Conservation (phyloP, 2,329 filamentous ascomycete genomes). For the Talaromyces sp. region DNA sequence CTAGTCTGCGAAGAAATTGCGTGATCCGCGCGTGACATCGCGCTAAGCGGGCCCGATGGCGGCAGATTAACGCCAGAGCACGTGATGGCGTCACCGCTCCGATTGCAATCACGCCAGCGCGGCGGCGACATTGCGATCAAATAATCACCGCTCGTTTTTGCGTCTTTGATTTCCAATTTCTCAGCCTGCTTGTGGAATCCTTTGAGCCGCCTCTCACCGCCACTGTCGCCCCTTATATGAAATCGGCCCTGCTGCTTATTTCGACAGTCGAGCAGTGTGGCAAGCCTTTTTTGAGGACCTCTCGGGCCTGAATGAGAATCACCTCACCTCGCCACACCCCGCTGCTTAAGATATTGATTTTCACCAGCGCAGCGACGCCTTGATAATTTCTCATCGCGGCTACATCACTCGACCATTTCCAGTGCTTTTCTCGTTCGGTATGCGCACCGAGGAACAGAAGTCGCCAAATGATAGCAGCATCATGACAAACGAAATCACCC, state of each 20-base stretch:
- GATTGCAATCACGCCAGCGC: neutral
- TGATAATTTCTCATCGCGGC: neutral
- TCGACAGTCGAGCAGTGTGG: neutral
- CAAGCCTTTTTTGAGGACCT: neutral
- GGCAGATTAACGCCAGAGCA: neutral
- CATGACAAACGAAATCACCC: slow-evolving; percentile 1
- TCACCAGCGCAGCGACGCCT: no score
- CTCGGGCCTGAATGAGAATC: neutral
- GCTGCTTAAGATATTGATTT: neutral
- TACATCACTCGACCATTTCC: neutral
- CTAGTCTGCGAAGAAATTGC: neutral
- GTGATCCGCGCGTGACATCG: neutral
- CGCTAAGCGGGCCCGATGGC: neutral
- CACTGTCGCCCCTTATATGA: neutral
- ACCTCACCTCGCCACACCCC: neutral
- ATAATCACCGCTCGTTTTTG: neutral
- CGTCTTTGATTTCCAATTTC: neutral
- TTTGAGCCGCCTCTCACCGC: neutral
- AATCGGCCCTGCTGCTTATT: neutral
- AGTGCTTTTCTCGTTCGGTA: neutral
- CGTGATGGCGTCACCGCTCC: neutral
- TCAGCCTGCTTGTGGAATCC: neutral
- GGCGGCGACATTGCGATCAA: neutral
- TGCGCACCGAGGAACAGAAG: neutral
- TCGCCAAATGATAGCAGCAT: slow-evolving; percentile 1